Base-by-base conservation (phyloP, 2,329 filamentous ascomycete genomes). In the Alternaria sp. region DNA sequence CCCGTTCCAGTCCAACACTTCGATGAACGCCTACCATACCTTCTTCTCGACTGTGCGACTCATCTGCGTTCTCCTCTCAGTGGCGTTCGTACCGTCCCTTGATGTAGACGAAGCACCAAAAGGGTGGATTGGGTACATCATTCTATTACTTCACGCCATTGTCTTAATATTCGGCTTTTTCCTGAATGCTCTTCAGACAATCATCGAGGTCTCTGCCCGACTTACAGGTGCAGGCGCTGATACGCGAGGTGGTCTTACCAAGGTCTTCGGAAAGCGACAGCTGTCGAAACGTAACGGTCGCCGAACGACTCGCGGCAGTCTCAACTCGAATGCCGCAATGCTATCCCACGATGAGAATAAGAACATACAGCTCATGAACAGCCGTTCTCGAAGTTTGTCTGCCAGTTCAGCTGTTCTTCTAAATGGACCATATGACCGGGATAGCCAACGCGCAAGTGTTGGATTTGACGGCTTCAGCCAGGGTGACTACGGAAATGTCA, bases 1-100 rank as follows among this genome's bases (percentile, higher is more conserved):
- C 16, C 95, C 95, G 0, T 99, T 96, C 73, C 90, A 94, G 62
- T 89, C 90, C 2, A 89, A 94, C 22, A 98, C 95, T 0, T 97
- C 94, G 28, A 99, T 99, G 95, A 98, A 98, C 75, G 88, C 92
- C 10, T 97, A 97, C 69, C 94, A 98, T 72, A 92, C 91, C 2
- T 88, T 93, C 64, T 97, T 97, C 78, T 88, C 93, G 0, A 81
- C 86, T 2, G 83, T 97, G 14, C 89, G 95, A 34, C 89, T 97
- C 32, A 80, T 92, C 49, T 90, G 90, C 0, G 75, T 81, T 16
- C 73, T 84, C 14, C 79, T 85, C 4, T 82, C 79, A 59, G 78
- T 84, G 20, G 81, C 94, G 1, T 99, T 99, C 77, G 88, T 94
- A 12, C 93, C 94, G 1, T 90, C 91, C 1, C 85, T 99, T 3